Evolutionary conservation across 768 basidiomycete species (phyloP).

Genomic region (Naganishia onofrii): DNA sequence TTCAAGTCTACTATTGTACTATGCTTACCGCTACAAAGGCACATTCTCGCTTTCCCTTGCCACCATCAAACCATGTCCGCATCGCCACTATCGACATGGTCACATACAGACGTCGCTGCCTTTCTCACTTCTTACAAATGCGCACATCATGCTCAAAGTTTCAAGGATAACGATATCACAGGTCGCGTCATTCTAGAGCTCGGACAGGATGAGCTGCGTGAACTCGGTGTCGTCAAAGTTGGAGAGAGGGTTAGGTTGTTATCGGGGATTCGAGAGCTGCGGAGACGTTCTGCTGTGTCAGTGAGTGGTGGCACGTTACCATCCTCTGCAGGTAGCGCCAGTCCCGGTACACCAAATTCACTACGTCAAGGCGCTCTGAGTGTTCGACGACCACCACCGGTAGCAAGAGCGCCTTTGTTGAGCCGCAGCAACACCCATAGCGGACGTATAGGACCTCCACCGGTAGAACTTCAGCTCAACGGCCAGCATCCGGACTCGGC

Average conservation of each 20-base stretch:
- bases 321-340: conserved; percentile 31
- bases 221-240: conserved; percentile 83
- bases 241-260: conserved; percentile 87
- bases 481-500: conserved; percentile 9
- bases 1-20: too few relatives aligned
- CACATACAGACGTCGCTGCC: conserved; percentile 55
- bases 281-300: conserved; percentile 58
- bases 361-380: background rate
- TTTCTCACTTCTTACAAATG: conserved; percentile 82
- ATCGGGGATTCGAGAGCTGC: conserved; percentile 74
- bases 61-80: conserved; percentile 30
- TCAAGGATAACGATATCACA: conserved; percentile 82
- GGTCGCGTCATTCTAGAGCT: conserved; percentile 88
- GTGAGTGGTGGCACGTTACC: conserved; percentile 34
- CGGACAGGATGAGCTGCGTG: conserved; percentile 79
- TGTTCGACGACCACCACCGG: background rate
- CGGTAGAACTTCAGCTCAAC: conserved; percentile 18
- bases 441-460: background rate
- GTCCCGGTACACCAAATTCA: conserved; percentile 33
- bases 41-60: background rate
- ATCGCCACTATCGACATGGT: conserved; percentile 49
- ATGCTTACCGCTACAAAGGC: too few relatives aligned
- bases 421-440: conserved; percentile 1
- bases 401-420: too few relatives aligned
- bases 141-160: conserved; percentile 63